Evolutionary conservation across 2,329 filamentous ascomycete genomes (phyloP).

Genomic region (Pseudogymnoascus sp.): DNA sequence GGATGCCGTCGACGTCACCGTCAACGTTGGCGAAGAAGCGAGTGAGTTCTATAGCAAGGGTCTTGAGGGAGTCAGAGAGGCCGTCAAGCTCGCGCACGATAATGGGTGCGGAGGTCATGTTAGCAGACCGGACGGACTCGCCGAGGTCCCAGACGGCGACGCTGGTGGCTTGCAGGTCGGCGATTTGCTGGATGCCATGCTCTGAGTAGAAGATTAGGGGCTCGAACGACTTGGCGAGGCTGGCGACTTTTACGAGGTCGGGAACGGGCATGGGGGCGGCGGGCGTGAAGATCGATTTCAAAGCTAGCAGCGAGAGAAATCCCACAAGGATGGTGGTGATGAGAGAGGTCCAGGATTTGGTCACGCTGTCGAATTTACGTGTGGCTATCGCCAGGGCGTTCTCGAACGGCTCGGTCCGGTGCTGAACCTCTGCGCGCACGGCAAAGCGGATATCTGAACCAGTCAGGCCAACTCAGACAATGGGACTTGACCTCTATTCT

Average conservation of each 20-base stretch:
- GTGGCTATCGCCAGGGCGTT: slow-evolving; percentile 58
- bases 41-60: slow-evolving; percentile 75
- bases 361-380: slow-evolving; percentile 51
- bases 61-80: slow-evolving; percentile 77
- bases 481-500: background rate
- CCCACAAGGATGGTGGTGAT: slow-evolving; percentile 53
- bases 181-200: slow-evolving; percentile 76
- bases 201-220: slow-evolving; percentile 93
- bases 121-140: slow-evolving; percentile 80
- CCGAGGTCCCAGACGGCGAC: slow-evolving; percentile 92
- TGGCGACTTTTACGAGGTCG: slow-evolving; percentile 84
- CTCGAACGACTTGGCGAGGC: slow-evolving; percentile 84
- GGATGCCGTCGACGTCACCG: slow-evolving; percentile 83
- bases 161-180: slow-evolving; percentile 81
- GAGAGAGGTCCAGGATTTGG: slow-evolving; percentile 62
- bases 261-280: slow-evolving; percentile 61
- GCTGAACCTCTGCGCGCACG: slow-evolving; percentile 78
- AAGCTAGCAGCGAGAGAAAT: slow-evolving; percentile 56
- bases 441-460: slow-evolving; percentile 75
- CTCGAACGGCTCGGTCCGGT: slow-evolving; percentile 78
- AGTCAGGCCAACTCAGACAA: background rate
- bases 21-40: slow-evolving; percentile 92
- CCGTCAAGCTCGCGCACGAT: slow-evolving; percentile 83
- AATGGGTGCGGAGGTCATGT: slow-evolving; percentile 81
- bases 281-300: slow-evolving; percentile 63